Base-by-base conservation (phyloP, 495 filamentous ascomycete species). In the Penicillium fimorum region DNA sequence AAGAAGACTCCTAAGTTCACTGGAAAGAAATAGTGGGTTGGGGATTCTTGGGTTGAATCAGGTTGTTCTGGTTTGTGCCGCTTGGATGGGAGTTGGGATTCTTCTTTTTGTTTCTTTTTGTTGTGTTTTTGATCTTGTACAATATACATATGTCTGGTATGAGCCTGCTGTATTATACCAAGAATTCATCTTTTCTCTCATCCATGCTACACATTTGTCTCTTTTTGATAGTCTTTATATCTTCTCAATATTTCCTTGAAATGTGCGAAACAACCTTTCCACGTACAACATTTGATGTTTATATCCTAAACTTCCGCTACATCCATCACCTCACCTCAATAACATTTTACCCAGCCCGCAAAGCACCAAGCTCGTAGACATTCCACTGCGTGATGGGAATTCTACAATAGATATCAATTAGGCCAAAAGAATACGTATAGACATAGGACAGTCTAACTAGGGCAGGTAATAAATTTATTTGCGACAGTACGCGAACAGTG, bases 111-210 rank as follows among this genome's bases (percentile, higher is more conserved):
- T 57, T 50, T 10, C 47, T 33, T 59, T 15, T 29, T 46, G 57
- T 29, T 66, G 50, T 64, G 25, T 57, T 50, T 57, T 57, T 50
- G 55, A 37, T 64, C 49, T 57, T 67, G 64, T 67, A 67, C 54
- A 67, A 57, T 67, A 67, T 64, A 67, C 64, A 66, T 58, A 53
- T 61, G 18, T 62, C 42, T 62, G 52, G 43, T 54, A 54, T 54
- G 52, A 54, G 42, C 43, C 43, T 54, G 52, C 42, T 54, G 52
- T 54, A 54, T 54, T 54, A 54, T 54, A 54, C 52, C 52, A 47
- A 54, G 42, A 54, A 54, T 54, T 45, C 42, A 54, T 47, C 42
- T 47, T 54, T 38, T 25, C 15, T 27, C 33, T 41, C 35, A 40
- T 41, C 49, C 35, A 29, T 20, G 20, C 25, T 27, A 15, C 15